Percentiles rank a stretch among this genome's conserved stretches.
phyloP scores from a whole-genome alignment of 768 basidiomycete species.

The Vararia minispora region DNA sequence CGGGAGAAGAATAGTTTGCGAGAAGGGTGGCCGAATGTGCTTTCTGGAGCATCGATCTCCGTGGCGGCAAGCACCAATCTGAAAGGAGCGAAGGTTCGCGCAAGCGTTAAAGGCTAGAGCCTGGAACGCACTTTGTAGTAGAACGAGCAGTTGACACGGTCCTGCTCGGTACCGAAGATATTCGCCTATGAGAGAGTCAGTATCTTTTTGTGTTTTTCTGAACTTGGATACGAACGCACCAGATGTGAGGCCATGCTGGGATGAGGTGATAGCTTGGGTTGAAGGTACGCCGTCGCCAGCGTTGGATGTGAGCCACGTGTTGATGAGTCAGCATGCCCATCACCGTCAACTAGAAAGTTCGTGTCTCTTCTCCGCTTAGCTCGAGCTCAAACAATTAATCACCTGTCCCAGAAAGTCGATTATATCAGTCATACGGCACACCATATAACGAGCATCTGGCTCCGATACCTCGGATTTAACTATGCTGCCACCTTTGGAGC shows the following conservation, averaged over 20 bases:
- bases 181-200: constrained; percentile 49
- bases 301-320: background rate
- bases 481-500: no score
- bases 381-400: no score
- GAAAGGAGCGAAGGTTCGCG: constrained; percentile 6
- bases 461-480: no score
- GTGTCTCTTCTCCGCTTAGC: no score
- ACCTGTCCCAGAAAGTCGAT: no score
- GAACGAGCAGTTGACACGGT: constrained; percentile 97
- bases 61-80: constrained; percentile 98
- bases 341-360: no score
- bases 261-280: background rate
- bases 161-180: constrained; percentile 91
- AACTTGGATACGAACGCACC: constrained; percentile 45
- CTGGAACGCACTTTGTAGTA: constrained; percentile 74
- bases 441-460: no score
- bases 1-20: constrained; percentile 90
- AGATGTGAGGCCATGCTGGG: constrained; percentile 61
- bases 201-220: background rate
- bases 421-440: no score
- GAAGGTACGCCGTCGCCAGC: background rate
- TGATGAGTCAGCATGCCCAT: no score
- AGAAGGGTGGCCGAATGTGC: constrained; percentile 96
- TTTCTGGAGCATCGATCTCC: constrained; percentile 98
- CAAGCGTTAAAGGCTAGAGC: background rate